These are phyloP conservation scores for Neurospora discreta DNA, from an alignment of 495 filamentous ascomycete genomes.

Conservation along the genomic window DNA sequence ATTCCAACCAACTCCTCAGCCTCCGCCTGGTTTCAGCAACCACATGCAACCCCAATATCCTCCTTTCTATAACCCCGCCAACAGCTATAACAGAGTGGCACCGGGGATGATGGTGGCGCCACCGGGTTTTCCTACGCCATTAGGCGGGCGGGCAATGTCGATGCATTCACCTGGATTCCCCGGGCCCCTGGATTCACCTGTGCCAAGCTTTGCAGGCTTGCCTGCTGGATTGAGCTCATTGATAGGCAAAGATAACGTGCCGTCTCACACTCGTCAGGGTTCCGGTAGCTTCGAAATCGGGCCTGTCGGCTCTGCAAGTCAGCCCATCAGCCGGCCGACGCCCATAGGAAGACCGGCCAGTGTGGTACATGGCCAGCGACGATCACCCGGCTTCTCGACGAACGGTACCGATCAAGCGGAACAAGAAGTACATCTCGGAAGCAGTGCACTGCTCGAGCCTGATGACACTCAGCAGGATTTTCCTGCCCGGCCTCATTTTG, in stretches of 20 bases:
- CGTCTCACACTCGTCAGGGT: conserved; percentile 34
- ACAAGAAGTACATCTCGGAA: conserved; percentile 78
- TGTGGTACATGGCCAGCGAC: conserved; percentile 37
- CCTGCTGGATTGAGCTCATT: conserved; percentile 18
- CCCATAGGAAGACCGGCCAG: conserved; percentile 85
- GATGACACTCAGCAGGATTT: conserved; percentile 30
- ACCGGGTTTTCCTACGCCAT: conserved; percentile 47
- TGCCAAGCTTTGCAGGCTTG: conserved; percentile 23
- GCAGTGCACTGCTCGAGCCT: conserved; percentile 73
- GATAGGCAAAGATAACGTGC: conserved; percentile 22
- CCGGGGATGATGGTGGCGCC: conserved; percentile 43
- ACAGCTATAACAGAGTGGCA: conserved; percentile 31
- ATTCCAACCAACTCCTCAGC: conserved; percentile 24
- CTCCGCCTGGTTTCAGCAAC: conserved; percentile 29
- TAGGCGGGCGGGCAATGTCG: conserved; percentile 54
- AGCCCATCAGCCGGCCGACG: conserved; percentile 67
- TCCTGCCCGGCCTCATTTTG: not conserved
- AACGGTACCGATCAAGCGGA: conserved; percentile 35
- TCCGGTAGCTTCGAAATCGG: conserved; percentile 33
- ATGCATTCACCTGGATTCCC: conserved; percentile 48
- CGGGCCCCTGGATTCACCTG: conserved; percentile 35
- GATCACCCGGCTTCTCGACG: conserved; percentile 31
- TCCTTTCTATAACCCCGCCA: conserved; percentile 2
- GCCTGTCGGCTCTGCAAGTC: conserved; percentile 27
- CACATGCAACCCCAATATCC: conserved; percentile 17